These are phyloP conservation scores for Kregervanrija pseudodelftensis DNA, from an alignment of 805 yeast species.

Conservation along the genomic window DNA sequence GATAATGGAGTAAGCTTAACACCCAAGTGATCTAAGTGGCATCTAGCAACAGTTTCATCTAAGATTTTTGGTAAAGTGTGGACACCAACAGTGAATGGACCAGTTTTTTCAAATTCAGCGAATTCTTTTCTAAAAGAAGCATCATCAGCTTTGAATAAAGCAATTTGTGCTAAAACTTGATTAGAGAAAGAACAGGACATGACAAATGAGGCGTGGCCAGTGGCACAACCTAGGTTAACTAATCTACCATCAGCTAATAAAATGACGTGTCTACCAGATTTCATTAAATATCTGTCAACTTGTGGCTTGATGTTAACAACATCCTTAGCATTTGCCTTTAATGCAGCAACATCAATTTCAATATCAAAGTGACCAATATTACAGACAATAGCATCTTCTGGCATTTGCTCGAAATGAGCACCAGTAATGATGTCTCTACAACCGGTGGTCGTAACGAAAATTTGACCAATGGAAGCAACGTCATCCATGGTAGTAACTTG, in stretches of 20 bases:
- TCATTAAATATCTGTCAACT: conserved; percentile 93
- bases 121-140: conserved; percentile 66
- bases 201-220: conserved; percentile 98
- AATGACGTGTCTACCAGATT: conserved; percentile 87
- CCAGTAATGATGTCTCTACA: conserved; percentile 96
- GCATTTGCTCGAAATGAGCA: conserved; percentile 84
- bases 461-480: conserved; percentile 89
- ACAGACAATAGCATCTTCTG: conserved; percentile 99
- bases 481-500: conserved; percentile 94
- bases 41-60: conserved; percentile 97
- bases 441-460: conserved; percentile 98
- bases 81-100: conserved; percentile 86
- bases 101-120: conserved; percentile 89
- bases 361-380: conserved; percentile 99
- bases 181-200: conserved; percentile 99
- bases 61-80: conserved; percentile 95
- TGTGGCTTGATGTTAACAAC: conserved; percentile 98
- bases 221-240: conserved; percentile 99
- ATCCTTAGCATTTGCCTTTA: conserved; percentile 87
- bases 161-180: conserved; percentile 98
- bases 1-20: conserved; percentile 76
- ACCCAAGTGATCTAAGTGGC: conserved; percentile 92
- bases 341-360: conserved; percentile 99
- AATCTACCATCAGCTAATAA: conserved; percentile 98
- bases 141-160: conserved; percentile 86